Evolutionary conservation across 371 early-diverging fungal genomes (phyloP), one percentile per base, ranked within the genome.

Genomic region (Chytridium lagenaria): DNA sequence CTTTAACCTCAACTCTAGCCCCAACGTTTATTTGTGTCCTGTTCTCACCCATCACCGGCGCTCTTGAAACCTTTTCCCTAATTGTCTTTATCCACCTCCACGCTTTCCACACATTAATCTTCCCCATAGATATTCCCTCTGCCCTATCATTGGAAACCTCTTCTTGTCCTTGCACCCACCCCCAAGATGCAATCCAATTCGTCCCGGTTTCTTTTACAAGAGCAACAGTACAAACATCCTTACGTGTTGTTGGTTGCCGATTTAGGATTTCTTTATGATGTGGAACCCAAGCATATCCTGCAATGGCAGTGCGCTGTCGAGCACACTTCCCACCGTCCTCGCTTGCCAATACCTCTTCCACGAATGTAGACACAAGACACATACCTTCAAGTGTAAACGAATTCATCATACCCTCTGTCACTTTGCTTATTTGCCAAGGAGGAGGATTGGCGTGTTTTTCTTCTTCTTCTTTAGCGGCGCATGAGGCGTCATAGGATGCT

Each of bases 201-300:
- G 5, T 37, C 30, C 34, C 7, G 12, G 3, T 7, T 23, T 31
- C 31, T 10, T 12, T 12, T 33, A 34, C 23, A 30, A 34, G 5
- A 5, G 36, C 3, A 37, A 33, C 7, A 3, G 36, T 10, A 36
- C 61, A 61, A 16, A 10, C 34, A 22, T 61, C 36, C 15, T 31
- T 61, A 16, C 10, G 7, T 7, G 12, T 23, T 12, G 34, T 61
- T 7, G 7, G 34, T 34, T 7, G 10, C n/a, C 55, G 5, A 5
- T 26, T 12, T 23, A 26, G 34, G 7, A 34, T 61, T 7, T 61
- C 34, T 12, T 31, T 61, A 10, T 33, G 3, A 34, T 61, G 36
- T 7, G 61, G 61, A 3, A 61, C 36, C 61, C 61, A 61, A 10
- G 36, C 61, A 36, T 61, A 61, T 7, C 61, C 61, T 7, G 36